phyloP scores from a whole-genome alignment of 768 basidiomycete species.

The Boletellus emodensis region DNA sequence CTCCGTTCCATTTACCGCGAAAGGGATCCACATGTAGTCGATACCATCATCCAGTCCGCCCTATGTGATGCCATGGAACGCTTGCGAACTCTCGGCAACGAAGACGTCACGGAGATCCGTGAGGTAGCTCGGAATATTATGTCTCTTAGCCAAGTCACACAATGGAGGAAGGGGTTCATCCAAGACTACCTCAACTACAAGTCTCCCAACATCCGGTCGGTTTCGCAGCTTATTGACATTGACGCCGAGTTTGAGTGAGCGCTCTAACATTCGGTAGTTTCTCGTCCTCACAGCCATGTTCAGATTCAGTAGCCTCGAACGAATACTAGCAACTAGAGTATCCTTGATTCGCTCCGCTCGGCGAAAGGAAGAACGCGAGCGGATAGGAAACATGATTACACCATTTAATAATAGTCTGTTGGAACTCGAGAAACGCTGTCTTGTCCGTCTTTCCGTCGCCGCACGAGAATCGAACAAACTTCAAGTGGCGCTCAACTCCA shows the following conservation, averaged over 20 bases:
- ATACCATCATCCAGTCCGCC: slow-evolving; percentile 45
- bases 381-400: slow-evolving; percentile 67
- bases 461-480: slow-evolving; percentile 65
- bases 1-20: slow-evolving; percentile 82
- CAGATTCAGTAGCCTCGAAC: slow-evolving; percentile 76
- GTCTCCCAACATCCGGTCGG: slow-evolving; percentile 33
- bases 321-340: slow-evolving; percentile 73
- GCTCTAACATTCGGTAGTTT: background rate
- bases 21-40: slow-evolving; percentile 49
- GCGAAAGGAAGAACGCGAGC: slow-evolving; percentile 66
- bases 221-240: slow-evolving; percentile 45
- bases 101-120: slow-evolving; percentile 75
- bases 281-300: slow-evolving; percentile 11
- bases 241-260: slow-evolving; percentile 66
- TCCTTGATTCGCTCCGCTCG: slow-evolving; percentile 73
- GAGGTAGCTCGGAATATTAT: slow-evolving; percentile 67
- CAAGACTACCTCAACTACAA: slow-evolving; percentile 29
- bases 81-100: slow-evolving; percentile 64
- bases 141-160: slow-evolving; percentile 72
- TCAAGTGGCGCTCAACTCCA: slow-evolving; percentile 84
- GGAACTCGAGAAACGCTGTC: slow-evolving; percentile 63
- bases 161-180: slow-evolving; percentile 47
- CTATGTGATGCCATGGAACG: slow-evolving; percentile 60
- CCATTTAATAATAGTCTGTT: slow-evolving; percentile 49
- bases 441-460: slow-evolving; percentile 65